phyloP scores from a whole-genome alignment of 352 stramenopile genomes.

The Globisporangium carolinianum region DNA sequence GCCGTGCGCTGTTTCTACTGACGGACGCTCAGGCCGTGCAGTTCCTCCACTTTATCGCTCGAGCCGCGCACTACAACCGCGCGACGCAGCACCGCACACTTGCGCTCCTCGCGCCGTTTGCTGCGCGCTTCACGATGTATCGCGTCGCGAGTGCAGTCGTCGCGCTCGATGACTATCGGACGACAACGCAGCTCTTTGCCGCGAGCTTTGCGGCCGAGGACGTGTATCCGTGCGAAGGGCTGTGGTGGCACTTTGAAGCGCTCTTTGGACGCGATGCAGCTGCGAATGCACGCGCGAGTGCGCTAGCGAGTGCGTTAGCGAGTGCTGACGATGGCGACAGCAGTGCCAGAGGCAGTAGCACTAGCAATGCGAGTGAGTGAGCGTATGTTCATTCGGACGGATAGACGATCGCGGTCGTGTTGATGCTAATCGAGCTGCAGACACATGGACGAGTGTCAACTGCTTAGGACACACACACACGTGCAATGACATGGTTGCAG shows the following conservation, averaged over 20 bases:
- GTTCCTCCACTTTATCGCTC: conserved; percentile 66
- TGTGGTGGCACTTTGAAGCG: conserved; percentile 53
- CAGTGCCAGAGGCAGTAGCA: too few species aligned
- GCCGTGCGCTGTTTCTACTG: conserved; percentile 45
- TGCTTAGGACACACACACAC: too few species aligned
- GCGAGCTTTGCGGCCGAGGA: conserved; percentile 18
- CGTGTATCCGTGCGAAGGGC: conserved; percentile 18
- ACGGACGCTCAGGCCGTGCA: conserved; percentile 43
- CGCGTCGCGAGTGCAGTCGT: conserved; percentile 40
- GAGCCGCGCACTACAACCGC: conserved; percentile 57
- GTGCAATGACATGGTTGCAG: too few species aligned
- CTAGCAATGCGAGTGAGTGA: too few species aligned
- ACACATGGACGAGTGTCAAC: too few species aligned
- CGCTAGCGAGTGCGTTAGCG: neutral
- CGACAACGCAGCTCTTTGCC: conserved; percentile 32
- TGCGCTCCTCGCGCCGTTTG: conserved; percentile 33
- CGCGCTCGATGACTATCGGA: conserved; percentile 31
- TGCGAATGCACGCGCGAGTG: conserved; percentile 11
- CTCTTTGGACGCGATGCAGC: conserved; percentile 31
- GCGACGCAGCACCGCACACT: conserved; percentile 41
- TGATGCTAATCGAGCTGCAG: too few species aligned
- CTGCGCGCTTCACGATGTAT: conserved; percentile 36
- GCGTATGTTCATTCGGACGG: neutral
- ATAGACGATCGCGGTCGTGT: too few species aligned
- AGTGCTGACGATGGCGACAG: too few species aligned